A percentile compares a stretch with the other conserved stretches of the same genome.
These are phyloP conservation scores for Lophium mytilinum DNA, from an alignment of 495 filamentous ascomycete genomes.

Conservation along the genomic window DNA sequence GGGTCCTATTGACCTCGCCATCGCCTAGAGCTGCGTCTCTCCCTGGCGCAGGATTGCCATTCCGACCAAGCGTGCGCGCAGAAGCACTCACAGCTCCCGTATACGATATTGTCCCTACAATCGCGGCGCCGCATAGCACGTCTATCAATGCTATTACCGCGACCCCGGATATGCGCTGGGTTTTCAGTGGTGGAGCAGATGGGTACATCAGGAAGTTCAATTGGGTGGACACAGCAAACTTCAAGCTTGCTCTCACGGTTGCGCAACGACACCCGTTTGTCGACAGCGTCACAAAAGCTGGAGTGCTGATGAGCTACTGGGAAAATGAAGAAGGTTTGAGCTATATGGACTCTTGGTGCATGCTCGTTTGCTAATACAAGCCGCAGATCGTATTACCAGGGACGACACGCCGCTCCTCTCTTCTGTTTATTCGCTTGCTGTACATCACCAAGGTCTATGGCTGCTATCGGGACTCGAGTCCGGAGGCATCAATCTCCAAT, in stretches of 20 bases:
- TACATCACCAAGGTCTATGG: constrained; percentile 86
- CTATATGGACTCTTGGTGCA: neutral
- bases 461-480: constrained; percentile 81
- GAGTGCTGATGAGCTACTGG: constrained; percentile 91
- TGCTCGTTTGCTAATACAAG: neutral
- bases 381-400: constrained; percentile 20
- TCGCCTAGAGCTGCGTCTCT: constrained; percentile 44
- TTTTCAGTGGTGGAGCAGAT: constrained; percentile 88
- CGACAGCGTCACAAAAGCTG: constrained; percentile 91
- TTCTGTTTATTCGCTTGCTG: constrained; percentile 88
- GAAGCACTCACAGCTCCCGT: constrained; percentile 74
- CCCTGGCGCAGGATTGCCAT: constrained; percentile 34
- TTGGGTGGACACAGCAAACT: constrained; percentile 90
- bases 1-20: constrained; percentile 24
- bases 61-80: constrained; percentile 61
- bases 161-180: constrained; percentile 92
- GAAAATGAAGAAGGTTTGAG: constrained; percentile 60
- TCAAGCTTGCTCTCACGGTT: constrained; percentile 86
- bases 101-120: constrained; percentile 96
- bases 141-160: constrained; percentile 89
- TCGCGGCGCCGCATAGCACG: constrained; percentile 89
- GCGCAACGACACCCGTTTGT: constrained; percentile 96
- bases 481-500: constrained; percentile 86
- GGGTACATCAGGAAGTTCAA: constrained; percentile 94
- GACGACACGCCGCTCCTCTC: constrained; percentile 52